These are phyloP conservation scores for Chaetomiaceae sp. DNA, from an alignment of 2,329 filamentous ascomycete genomes.

Conservation along the genomic window DNA sequence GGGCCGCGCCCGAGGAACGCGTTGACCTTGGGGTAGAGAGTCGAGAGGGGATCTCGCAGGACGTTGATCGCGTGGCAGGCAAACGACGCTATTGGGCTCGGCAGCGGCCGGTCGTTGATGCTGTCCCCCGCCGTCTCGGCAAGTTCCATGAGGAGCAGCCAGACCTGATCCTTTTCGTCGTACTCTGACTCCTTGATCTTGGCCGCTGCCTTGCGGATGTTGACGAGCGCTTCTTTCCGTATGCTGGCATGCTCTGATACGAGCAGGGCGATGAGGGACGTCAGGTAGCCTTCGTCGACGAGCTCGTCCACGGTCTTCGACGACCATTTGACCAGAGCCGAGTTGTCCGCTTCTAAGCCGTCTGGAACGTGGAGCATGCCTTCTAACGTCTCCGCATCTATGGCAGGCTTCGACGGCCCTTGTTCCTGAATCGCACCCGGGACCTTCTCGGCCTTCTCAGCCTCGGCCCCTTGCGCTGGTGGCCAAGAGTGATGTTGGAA, in stretches of 20 bases:
- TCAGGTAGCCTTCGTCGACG: conserved; percentile 70
- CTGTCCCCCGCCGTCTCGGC: conserved; percentile 63
- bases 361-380: conserved; percentile 49
- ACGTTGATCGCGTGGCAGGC: conserved; percentile 66
- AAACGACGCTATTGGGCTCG: conserved; percentile 73
- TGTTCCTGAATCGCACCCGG: background rate
- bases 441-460: background rate
- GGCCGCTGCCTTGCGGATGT: conserved; percentile 60
- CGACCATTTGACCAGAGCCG: conserved; percentile 60
- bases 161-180: conserved; percentile 71
- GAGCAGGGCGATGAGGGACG: conserved; percentile 67
- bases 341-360: conserved; percentile 45
- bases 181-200: conserved; percentile 65
- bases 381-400: conserved; percentile 44
- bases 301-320: conserved; percentile 74
- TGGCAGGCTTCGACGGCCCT: background rate
- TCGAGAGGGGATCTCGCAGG: conserved; percentile 71
- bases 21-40: conserved; percentile 83
- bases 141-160: conserved; percentile 74
- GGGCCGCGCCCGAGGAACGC: conserved; percentile 75
- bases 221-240: conserved; percentile 69
- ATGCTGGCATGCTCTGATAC: conserved; percentile 71
- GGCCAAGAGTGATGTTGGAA: conserved; percentile 18
- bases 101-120: conserved; percentile 56
- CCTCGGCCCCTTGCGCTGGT: background rate